Evolutionary conservation across 2,329 filamentous ascomycete species (phyloP), one percentile per base, ranked within the genome.

Genomic region (Capronia coronata): DNA sequence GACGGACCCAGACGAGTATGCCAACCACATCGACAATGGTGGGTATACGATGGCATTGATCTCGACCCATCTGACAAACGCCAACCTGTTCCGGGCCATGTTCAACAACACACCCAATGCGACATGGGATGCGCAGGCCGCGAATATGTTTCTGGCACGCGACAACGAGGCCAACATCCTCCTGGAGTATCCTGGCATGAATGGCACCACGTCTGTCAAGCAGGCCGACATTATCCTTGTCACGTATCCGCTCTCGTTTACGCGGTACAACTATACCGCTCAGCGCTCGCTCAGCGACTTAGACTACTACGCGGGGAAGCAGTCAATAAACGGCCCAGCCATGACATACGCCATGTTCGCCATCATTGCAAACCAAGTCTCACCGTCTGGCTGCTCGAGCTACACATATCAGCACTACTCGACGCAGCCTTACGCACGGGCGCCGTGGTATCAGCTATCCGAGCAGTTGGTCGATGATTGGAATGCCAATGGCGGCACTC

Each of bases 341-440:
- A 87, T 87, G 83, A 86, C 83, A 1, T 87, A 83, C 64, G 79
- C 79, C 8, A 79, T 84, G 8, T 86, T 84, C 64, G 78, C 79
- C 40, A 77, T 86, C 41, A 78, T 81, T 23, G 82, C 83, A 11
- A 84, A 82, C 49, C 73, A 79, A 41, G 71, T 85, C 9, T 81
- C 79, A 1, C 77, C 76, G 1, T 83, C 80, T 2, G 83, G 83
- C 2, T 86, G 83, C 63, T 79, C 82, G 1, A 75, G 78, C 2
- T 85, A 80, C 62, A 86, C 82, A 0, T 86, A 86, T 61, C 75
- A 78, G 5, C 71, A 84, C 14, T 79, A 81, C 54, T 78, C 78
- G 0, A 78, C 76, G 23, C 70, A 78, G 22, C 82, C 83, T 0
- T 87, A 87, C 58, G 68, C 76, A 0, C 73, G 83, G 13, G 78